Evolutionary conservation across 2,329 filamentous ascomycete species (phyloP).

Genomic region (Trichoderma guizhouense): DNA sequence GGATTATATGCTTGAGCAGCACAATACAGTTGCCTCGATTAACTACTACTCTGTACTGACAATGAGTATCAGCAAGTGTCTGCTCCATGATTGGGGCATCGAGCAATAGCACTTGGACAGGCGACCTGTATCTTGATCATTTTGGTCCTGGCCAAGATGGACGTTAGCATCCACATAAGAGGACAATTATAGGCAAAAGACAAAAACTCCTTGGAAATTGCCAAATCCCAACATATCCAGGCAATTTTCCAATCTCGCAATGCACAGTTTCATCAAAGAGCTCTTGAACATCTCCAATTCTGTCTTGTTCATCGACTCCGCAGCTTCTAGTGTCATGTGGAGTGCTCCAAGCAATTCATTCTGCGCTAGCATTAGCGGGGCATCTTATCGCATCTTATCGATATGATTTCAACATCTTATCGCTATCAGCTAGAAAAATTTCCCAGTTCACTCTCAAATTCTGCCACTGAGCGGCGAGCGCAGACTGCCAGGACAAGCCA

Average conservation of each 20-base stretch:
- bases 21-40: not conserved
- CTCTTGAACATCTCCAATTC: not conserved
- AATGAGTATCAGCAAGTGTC: not conserved
- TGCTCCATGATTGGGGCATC: not conserved
- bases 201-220: not conserved
- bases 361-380: not conserved
- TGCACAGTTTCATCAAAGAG: not conserved
- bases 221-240: not conserved
- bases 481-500: slow-evolving; percentile 16
- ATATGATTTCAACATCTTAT: slow-evolving; percentile 8
- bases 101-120: not conserved
- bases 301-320: not conserved
- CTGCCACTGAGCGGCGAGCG: slow-evolving; percentile 21
- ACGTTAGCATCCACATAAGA: not conserved
- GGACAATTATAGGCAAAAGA: not conserved
- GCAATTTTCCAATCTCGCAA: not conserved
- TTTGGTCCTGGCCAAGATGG: not conserved
- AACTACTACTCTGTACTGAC: not conserved
- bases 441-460: slow-evolving; percentile 14
- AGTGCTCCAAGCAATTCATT: not conserved
- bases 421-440: slow-evolving; percentile 20
- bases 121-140: not conserved
- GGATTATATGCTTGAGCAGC: not conserved
- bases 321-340: not conserved
- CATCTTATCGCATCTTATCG: slow-evolving; percentile 3